A percentile compares a stretch with the other conserved stretches of the same genome.
phyloP scores from a whole-genome alignment of 345 rosid genomes.

The Hibiscus trionum region DNA sequence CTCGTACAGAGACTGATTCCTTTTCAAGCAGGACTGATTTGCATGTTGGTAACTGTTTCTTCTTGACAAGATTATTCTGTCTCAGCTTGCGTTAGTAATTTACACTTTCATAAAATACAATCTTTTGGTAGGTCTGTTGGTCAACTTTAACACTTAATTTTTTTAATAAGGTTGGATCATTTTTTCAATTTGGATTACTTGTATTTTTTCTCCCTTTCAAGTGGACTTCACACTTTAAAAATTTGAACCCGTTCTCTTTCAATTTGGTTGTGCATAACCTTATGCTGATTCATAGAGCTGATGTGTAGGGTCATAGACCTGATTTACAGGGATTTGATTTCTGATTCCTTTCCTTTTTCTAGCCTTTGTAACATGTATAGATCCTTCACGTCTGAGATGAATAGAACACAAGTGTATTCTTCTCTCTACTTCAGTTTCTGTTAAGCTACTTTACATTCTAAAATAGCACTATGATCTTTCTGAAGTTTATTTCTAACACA shows the following conservation, averaged over 20 bases:
- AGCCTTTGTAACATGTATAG: background rate
- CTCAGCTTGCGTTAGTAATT: background rate
- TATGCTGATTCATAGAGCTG: background rate
- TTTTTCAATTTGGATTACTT: background rate
- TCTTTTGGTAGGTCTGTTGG: background rate
- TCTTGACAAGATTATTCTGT: slow-evolving; percentile 2
- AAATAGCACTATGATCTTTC: background rate
- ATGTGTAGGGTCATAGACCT: background rate
- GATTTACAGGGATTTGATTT: background rate
- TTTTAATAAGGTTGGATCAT: background rate
- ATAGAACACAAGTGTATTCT: background rate
- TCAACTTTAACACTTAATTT: background rate
- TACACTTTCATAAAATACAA: background rate
- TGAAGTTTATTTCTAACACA: background rate
- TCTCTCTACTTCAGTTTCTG: background rate
- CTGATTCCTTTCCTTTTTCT: background rate
- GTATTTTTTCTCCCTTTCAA: background rate
- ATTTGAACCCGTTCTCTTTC: background rate
- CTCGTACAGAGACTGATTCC: slow-evolving; percentile 93
- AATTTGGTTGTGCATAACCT: background rate
- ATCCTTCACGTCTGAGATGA: background rate
- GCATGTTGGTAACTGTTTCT: slow-evolving; percentile 58
- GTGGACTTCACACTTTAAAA: background rate
- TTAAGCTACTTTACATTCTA: background rate
- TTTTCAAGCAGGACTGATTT: slow-evolving; percentile 85